A percentile compares a stretch with the other conserved stretches of the same genome.
Evolutionary conservation across 192 early-diverging fungal genomes (phyloP).

Genomic region (Backusella circina): DNA sequence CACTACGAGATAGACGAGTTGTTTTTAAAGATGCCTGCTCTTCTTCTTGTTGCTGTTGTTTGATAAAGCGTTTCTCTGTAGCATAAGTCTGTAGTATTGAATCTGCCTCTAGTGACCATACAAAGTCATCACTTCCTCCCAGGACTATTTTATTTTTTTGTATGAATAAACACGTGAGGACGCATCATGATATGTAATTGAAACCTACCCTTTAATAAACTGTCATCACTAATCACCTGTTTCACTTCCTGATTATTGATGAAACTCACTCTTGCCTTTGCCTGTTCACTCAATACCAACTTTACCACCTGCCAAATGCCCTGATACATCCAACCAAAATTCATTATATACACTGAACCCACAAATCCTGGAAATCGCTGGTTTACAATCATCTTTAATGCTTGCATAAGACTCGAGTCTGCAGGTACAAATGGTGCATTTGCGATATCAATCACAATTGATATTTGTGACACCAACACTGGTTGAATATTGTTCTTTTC

Average conservation of each 20-base stretch:
- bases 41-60: not conserved
- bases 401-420: conserved; percentile 20
- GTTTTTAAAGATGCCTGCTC: not conserved
- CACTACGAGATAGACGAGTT: not conserved
- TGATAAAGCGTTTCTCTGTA: not conserved
- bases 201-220: conserved; percentile 31
- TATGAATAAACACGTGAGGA: not conserved
- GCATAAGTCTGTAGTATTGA: conserved; percentile 21
- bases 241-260: conserved; percentile 25
- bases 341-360: conserved; percentile 32
- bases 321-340: conserved; percentile 48
- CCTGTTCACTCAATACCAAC: conserved; percentile 31
- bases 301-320: conserved; percentile 44
- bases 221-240: conserved; percentile 22
- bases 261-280: conserved; percentile 33
- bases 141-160: too few relatives aligned
- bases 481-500: conserved; percentile 9
- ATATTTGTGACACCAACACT: conserved; percentile 22
- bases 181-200: not conserved
- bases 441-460: conserved; percentile 25
- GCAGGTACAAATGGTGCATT: conserved; percentile 25
- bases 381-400: conserved; percentile 16
- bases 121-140: conserved; percentile 22
- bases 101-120: conserved; percentile 14
- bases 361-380: conserved; percentile 24